Conservation (phyloP, 106 monocot species). For the Cymbidium sinense region DNA sequence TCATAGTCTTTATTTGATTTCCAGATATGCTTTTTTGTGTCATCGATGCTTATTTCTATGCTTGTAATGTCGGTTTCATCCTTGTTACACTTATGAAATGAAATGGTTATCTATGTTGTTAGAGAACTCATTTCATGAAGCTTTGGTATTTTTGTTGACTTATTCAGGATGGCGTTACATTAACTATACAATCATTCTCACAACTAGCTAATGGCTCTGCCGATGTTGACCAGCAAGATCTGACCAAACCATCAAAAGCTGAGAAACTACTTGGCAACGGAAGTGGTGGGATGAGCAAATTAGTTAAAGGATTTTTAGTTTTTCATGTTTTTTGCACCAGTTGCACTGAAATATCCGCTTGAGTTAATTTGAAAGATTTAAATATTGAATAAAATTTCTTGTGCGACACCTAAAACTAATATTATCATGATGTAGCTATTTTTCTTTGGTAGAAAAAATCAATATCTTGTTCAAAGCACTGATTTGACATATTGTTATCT, state of each 20-base stretch:
- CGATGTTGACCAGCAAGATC: constrained; percentile 20
- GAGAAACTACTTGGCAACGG: constrained; percentile 60
- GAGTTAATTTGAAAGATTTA: background rate
- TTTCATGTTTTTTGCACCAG: background rate
- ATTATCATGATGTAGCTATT: background rate
- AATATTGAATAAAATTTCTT: background rate
- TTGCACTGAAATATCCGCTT: background rate
- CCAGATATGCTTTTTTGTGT: background rate
- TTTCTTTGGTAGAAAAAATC: background rate
- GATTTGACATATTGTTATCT: background rate
- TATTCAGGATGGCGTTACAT: constrained; percentile 60
- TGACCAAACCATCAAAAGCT: constrained; percentile 52
- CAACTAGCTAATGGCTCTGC: constrained; percentile 30
- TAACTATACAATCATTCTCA: constrained; percentile 57
- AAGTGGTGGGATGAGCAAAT: constrained; percentile 33
- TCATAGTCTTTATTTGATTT: background rate
- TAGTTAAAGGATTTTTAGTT: constrained; percentile 6
- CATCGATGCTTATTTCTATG: background rate
- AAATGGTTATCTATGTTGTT: background rate
- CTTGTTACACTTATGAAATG: background rate
- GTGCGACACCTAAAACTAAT: background rate
- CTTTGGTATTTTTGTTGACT: background rate
- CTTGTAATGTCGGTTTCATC: background rate
- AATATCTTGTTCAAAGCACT: background rate
- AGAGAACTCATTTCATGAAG: background rate